A percentile compares a stretch with the other conserved stretches of the same genome.
Conservation (phyloP, 306 rosid genomes). For the Luffa aegyptiaca region DNA sequence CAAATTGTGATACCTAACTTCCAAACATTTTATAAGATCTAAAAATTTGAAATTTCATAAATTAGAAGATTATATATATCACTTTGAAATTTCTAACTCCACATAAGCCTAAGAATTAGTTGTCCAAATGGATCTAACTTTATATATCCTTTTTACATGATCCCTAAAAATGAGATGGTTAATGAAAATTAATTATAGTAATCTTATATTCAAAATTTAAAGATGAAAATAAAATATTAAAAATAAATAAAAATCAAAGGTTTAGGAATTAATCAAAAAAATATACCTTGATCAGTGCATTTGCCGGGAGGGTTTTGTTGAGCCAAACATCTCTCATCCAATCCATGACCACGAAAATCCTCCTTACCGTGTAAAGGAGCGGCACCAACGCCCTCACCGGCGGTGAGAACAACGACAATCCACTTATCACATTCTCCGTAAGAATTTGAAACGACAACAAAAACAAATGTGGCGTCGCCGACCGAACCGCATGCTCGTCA, state of each 20-base stretch:
- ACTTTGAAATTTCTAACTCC: too few relatives aligned
- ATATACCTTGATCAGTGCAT: slow-evolving; percentile 49
- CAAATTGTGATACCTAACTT: too few relatives aligned
- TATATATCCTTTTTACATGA: too few relatives aligned
- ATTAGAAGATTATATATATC: too few relatives aligned
- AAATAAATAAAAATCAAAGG: not conserved
- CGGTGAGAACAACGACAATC: slow-evolving; percentile 63
- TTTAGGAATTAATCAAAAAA: not conserved
- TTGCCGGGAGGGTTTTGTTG: slow-evolving; percentile 49
- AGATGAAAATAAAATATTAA: too few relatives aligned
- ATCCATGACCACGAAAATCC: slow-evolving; percentile 64
- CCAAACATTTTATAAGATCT: too few relatives aligned
- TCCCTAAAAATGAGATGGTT: too few relatives aligned
- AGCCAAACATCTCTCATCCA: slow-evolving; percentile 69
- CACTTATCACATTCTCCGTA: slow-evolving; percentile 63
- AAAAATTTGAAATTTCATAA: too few relatives aligned
- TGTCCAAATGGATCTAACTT: too few relatives aligned
- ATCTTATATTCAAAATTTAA: too few relatives aligned
- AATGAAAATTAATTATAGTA: too few relatives aligned
- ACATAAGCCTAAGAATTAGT: too few relatives aligned
- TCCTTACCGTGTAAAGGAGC: slow-evolving; percentile 51
- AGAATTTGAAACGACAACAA: slow-evolving; percentile 65
- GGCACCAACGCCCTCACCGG: slow-evolving; percentile 79
- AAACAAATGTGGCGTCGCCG: slow-evolving; percentile 73
- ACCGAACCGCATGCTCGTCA: slow-evolving; percentile 68